Conservation (phyloP, 176 grass and related monocot species). For the Cenchrus purpureus region DNA sequence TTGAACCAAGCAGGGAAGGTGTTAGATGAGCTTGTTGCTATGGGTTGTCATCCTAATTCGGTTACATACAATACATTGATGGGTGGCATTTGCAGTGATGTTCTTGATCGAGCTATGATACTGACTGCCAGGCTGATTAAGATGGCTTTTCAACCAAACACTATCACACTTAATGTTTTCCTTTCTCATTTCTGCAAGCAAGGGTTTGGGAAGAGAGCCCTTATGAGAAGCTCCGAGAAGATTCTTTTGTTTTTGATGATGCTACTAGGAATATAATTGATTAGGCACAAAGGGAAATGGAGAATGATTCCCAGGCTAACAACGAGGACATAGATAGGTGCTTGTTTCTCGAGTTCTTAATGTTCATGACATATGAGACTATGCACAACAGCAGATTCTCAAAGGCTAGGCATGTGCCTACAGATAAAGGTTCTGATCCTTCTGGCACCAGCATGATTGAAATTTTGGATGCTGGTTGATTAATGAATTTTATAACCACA, state of each 20-base stretch:
- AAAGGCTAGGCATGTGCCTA: slow-evolving; percentile 38
- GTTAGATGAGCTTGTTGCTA: slow-evolving; percentile 71
- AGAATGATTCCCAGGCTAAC: slow-evolving; percentile 37
- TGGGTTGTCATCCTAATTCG: slow-evolving; percentile 62
- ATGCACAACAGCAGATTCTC: slow-evolving; percentile 42
- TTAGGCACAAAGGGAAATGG: slow-evolving; percentile 65
- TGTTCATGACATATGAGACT: slow-evolving; percentile 57
- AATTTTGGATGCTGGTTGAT: slow-evolving; percentile 52
- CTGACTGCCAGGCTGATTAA: slow-evolving; percentile 83
- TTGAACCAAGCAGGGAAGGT: slow-evolving; percentile 67
- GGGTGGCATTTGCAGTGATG: slow-evolving; percentile 75
- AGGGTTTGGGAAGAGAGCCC: slow-evolving; percentile 72
- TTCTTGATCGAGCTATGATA: slow-evolving; percentile 87
- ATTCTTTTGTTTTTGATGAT: slow-evolving; percentile 83
- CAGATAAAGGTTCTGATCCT: slow-evolving; percentile 30
- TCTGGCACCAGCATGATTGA: slow-evolving; percentile 20
- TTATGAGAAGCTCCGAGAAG: slow-evolving; percentile 68
- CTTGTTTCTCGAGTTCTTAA: slow-evolving; percentile 72
- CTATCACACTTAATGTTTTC: slow-evolving; percentile 80
- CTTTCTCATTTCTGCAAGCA: slow-evolving; percentile 96
- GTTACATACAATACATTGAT: slow-evolving; percentile 91
- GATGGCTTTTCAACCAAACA: slow-evolving; percentile 85
- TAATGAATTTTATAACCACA: slow-evolving; percentile 6
- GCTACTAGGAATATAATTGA: slow-evolving; percentile 84
- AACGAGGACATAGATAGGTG: slow-evolving; percentile 47